Evolutionary conservation across 1,284 basidiomycete species (phyloP).

Genomic region (Sutorius eximius): DNA sequence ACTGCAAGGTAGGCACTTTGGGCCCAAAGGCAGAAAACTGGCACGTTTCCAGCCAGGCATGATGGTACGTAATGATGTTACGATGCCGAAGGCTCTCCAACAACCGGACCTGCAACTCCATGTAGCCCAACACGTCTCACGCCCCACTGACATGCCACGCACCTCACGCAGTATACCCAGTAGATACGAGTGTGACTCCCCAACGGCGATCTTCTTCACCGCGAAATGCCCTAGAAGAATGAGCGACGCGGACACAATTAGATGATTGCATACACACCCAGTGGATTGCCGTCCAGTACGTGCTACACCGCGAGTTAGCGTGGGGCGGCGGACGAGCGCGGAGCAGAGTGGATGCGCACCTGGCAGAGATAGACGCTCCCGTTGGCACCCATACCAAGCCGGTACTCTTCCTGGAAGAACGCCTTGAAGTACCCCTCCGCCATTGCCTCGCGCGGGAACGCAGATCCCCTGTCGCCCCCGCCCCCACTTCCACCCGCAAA

Average conservation of each 20-base stretch:
- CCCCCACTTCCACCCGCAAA: background rate
- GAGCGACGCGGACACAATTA: conserved; percentile 10
- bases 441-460: conserved; percentile 66
- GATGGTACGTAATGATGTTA: conserved; percentile 93
- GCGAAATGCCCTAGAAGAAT: conserved; percentile 69
- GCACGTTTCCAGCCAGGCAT: conserved; percentile 87
- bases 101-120: conserved; percentile 60
- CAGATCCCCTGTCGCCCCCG: conserved; percentile 23
- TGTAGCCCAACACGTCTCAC: background rate
- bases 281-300: conserved; percentile 74
- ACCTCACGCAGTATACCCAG: conserved; percentile 81
- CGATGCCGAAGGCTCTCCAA: conserved; percentile 87
- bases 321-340: conserved; percentile 1
- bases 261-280: conserved; percentile 45
- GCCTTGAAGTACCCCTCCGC: conserved; percentile 82
- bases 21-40: conserved; percentile 87
- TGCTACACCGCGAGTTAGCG: conserved; percentile 48
- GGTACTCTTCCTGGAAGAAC: conserved; percentile 86
- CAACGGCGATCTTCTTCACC: conserved; percentile 94
- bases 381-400: conserved; percentile 89
- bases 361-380: conserved; percentile 87
- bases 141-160: conserved; percentile 13
- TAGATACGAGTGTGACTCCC: conserved; percentile 82
- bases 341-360: conserved; percentile 42
- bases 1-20: conserved; percentile 81